These are phyloP conservation scores for Adansonia madagascariensis DNA, from an alignment of 441 rosid species.

Conservation along the genomic window DNA sequence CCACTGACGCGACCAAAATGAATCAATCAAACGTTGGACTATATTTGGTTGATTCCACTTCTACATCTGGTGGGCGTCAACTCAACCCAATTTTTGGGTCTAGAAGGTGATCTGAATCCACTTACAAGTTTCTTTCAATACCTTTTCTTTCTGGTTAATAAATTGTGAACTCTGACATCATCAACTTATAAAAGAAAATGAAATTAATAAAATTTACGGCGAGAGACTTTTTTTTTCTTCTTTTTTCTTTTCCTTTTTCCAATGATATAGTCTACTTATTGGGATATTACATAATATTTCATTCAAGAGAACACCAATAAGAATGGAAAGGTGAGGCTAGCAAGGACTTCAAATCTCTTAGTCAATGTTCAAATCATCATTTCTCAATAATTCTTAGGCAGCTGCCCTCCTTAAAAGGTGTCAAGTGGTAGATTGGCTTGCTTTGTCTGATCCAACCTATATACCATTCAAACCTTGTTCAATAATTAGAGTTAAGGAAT, in stretches of 20 bases:
- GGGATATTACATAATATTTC: too few relatives aligned
- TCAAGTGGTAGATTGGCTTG: background rate
- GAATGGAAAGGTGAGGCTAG: background rate
- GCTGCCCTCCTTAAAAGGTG: background rate
- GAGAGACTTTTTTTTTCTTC: too few relatives aligned
- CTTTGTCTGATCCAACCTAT: background rate
- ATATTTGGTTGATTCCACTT: background rate
- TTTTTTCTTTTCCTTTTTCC: too few relatives aligned
- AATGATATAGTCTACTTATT: too few relatives aligned
- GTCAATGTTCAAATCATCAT: background rate
- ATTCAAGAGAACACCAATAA: too few relatives aligned
- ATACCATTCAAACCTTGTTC: too few relatives aligned
- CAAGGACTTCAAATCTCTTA: background rate
- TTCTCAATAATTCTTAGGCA: background rate
- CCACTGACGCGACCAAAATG: background rate
- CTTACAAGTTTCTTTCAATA: too few relatives aligned
- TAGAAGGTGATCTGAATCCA: background rate
- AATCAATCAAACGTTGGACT: background rate
- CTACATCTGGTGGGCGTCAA: background rate
- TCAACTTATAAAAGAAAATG: too few relatives aligned
- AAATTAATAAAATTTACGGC: too few relatives aligned
- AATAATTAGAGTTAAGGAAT: too few relatives aligned
- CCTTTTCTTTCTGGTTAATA: too few relatives aligned
- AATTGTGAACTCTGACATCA: too few relatives aligned
- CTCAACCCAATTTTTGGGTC: background rate